Evolutionary conservation across 2,329 filamentous ascomycete species (phyloP), one percentile per base, ranked within the genome.

Genomic region (Fusarium sp.): DNA sequence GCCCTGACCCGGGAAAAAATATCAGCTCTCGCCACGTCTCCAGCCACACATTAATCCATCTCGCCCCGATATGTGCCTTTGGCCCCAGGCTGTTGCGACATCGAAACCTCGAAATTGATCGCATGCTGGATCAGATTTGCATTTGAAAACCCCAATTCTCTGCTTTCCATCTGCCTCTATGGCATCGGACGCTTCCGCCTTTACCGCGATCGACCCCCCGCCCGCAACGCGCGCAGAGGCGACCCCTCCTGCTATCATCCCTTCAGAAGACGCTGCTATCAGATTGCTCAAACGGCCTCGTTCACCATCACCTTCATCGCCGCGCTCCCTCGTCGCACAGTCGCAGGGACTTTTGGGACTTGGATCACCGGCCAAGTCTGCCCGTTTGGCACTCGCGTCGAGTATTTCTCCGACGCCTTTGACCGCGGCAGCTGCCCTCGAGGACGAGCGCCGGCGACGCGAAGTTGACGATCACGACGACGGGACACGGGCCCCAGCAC

Each of bases 361-460:
- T 58, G 81, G 84, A 24, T 89, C 88, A 33, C 88, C 88, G 10
- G 83, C 86, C 58, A 90, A 90, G 79, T 83, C 87, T 55, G 87
- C 87, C 62, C 86, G 88, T 35, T 82, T 89, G 28, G 85, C 84
- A 52, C 74, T 86, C 75, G 76, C 83, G 59, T 81, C 83, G 41
- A 81, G 83, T 68, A 83, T 82, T 65, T 85, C 87, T 20, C 84
- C 86, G 48, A 80, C 84, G 66, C 83, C 86, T 52, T 80, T 90
- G 70, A 88, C 88, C 26, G 88, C 85, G 72, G 87, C 87, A 41
- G 87, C 86, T 63, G 88, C 87, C 58, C 80, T 89, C 42, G 87
- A 87, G 73, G 88, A 90, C 78, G 85, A 89, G 77, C 84, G 84
- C 70, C 84, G 84, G 54, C 84, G 84, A 73, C 83, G 84, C 68